Percentiles rank a stretch among this genome's conserved stretches.
Evolutionary conservation across 768 basidiomycete genomes (phyloP).

Genomic region (Collybia sp.): DNA sequence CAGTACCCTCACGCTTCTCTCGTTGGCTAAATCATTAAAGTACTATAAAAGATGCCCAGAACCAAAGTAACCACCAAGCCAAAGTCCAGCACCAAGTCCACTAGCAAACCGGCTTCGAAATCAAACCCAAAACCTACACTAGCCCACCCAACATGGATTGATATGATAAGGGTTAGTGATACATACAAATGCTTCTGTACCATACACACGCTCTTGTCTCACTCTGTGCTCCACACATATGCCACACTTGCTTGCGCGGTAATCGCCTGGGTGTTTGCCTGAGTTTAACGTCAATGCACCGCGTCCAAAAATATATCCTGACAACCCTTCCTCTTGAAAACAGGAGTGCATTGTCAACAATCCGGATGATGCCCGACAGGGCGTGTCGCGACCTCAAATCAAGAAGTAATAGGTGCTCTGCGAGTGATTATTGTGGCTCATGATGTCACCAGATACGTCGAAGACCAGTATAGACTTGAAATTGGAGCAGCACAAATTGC

Average conservation of each 20-base stretch:
- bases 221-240: constrained; percentile 9
- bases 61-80: constrained; percentile 23
- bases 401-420: constrained; percentile 65
- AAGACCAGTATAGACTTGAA: constrained; percentile 75
- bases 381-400: constrained; percentile 88
- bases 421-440: too few species aligned
- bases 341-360: constrained; percentile 80
- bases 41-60: constrained; percentile 21
- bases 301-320: constrained; percentile 5
- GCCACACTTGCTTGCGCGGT: constrained; percentile 17
- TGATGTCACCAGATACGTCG: constrained; percentile 59
- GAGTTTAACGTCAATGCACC: constrained; percentile 2
- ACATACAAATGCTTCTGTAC: background rate
- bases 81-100: background rate
- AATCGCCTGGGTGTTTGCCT: constrained; percentile 4
- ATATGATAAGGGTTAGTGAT: constrained; percentile 73
- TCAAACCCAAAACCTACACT: constrained; percentile 44
- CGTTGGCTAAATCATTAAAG: too few species aligned
- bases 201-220: background rate
- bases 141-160: constrained; percentile 58
- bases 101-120: constrained; percentile 33
- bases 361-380: constrained; percentile 72
- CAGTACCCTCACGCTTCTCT: too few species aligned
- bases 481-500: constrained; percentile 75
- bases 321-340: constrained; percentile 2